Evolutionary conservation across 1,284 basidiomycete genomes (phyloP).

Genomic region (Lentinula novae-zelandiae): DNA sequence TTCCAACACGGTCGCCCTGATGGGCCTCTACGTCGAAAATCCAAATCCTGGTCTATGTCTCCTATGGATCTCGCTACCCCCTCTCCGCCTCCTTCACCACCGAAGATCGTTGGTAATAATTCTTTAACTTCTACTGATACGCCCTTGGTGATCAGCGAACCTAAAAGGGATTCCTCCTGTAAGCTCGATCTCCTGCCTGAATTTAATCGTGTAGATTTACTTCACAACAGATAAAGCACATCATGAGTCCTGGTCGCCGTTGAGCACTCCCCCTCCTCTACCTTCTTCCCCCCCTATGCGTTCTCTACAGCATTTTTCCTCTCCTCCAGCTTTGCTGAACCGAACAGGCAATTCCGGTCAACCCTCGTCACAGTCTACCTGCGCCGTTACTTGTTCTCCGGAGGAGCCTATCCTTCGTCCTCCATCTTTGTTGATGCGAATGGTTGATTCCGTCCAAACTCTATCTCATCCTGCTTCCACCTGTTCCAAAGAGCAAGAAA

Average conservation of each 20-base stretch:
- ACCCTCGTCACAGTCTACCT: background rate
- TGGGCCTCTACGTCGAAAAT: background rate
- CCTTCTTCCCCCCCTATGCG: background rate
- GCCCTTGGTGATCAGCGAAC: background rate
- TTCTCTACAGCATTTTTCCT: background rate
- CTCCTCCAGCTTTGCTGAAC: background rate
- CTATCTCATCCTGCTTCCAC: background rate
- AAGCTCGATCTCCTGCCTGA: too few relatives aligned
- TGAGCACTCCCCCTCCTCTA: background rate
- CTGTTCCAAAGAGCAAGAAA: background rate
- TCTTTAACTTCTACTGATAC: background rate
- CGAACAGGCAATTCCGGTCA: background rate
- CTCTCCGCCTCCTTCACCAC: background rate
- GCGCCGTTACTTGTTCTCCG: background rate
- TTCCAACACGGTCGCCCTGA: background rate
- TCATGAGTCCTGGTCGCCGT: background rate
- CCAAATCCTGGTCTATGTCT: background rate
- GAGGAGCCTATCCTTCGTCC: background rate
- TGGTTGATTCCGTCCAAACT: background rate
- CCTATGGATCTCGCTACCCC: slow-evolving; percentile 9
- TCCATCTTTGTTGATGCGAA: background rate
- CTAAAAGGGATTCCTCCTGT: too few relatives aligned
- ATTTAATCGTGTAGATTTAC: too few relatives aligned
- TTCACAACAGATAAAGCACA: too few relatives aligned
- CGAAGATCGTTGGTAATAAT: background rate